phyloP scores from a whole-genome alignment of 2,329 filamentous ascomycete species.

The Didymella pomorum region DNA sequence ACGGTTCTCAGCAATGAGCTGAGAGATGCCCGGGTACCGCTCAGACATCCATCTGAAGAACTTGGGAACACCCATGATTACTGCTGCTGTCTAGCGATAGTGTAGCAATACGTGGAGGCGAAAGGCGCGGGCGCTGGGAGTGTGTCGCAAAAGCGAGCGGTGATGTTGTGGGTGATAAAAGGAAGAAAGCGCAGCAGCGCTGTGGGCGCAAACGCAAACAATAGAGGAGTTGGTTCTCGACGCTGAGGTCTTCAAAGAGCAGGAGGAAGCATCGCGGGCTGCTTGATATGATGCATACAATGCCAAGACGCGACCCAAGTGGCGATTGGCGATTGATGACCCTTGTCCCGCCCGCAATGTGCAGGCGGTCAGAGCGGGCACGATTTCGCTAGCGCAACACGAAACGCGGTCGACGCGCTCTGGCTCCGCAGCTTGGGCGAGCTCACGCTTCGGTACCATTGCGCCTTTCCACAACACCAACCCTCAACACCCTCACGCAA shows the following conservation, averaged over 20 bases:
- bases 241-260: conserved; percentile 53
- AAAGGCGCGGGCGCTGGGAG: conserved; percentile 13
- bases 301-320: conserved; percentile 16
- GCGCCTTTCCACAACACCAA: not conserved
- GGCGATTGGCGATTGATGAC: conserved; percentile 17
- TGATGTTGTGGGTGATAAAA: conserved; percentile 18
- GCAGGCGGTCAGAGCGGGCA: conserved; percentile 12
- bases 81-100: conserved; percentile 31
- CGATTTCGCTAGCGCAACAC: conserved; percentile 5
- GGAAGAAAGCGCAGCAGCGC: conserved; percentile 38
- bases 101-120: conserved; percentile 20
- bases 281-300: conserved; percentile 29
- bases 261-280: conserved; percentile 20
- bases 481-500: not conserved
- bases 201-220: conserved; percentile 24
- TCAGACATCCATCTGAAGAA: conserved; percentile 99
- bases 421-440: conserved; percentile 6
- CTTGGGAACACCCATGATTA: conserved; percentile 77
- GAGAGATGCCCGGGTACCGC: conserved; percentile 97
- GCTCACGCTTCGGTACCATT: conserved; percentile 1
- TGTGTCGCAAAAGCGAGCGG: conserved; percentile 19
- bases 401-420: conserved; percentile 15
- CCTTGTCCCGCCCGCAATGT: conserved; percentile 1
- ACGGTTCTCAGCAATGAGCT: conserved; percentile 97
- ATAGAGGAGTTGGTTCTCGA: conserved; percentile 45